A percentile compares a stretch with the other conserved stretches of the same genome.
phyloP scores from a whole-genome alignment of 2,329 filamentous ascomycete species.

The Didymella glomerata region DNA sequence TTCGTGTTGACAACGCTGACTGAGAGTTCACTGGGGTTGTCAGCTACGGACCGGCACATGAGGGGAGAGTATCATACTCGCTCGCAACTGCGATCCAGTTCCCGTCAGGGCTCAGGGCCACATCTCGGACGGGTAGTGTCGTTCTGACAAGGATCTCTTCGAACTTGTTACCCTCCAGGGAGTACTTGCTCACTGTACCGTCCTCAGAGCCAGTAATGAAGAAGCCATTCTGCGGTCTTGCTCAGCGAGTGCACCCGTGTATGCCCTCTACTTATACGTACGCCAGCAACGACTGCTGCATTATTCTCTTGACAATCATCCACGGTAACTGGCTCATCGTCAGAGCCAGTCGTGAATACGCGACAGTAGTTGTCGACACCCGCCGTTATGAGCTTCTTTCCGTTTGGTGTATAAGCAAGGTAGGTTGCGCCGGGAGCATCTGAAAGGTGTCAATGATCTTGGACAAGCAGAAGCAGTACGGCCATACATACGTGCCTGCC shows the following conservation, averaged over 20 bases:
- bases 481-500: constrained; percentile 44
- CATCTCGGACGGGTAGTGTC: constrained; percentile 84
- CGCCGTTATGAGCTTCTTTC: constrained; percentile 85
- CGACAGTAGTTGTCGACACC: constrained; percentile 94
- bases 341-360: constrained; percentile 88
- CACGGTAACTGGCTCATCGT: constrained; percentile 90
- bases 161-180: constrained; percentile 75
- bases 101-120: constrained; percentile 81
- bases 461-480: constrained; percentile 5
- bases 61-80: constrained; percentile 65
- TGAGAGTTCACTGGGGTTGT: constrained; percentile 71
- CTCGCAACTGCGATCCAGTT: constrained; percentile 96
- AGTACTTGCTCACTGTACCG: constrained; percentile 94
- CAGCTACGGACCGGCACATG: constrained; percentile 25
- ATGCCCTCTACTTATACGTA: constrained; percentile 45
- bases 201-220: constrained; percentile 93
- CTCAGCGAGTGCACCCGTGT: constrained; percentile 28
- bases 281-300: constrained; percentile 75
- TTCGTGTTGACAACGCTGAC: constrained; percentile 87
- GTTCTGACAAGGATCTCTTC: constrained; percentile 84
- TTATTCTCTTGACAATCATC: constrained; percentile 92
- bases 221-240: constrained; percentile 68
- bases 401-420: constrained; percentile 88
- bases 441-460: constrained; percentile 38
- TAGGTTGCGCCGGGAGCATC: constrained; percentile 88